phyloP scores from a whole-genome alignment of 2,329 filamentous ascomycete genomes.

The Emmonsia crescens region DNA sequence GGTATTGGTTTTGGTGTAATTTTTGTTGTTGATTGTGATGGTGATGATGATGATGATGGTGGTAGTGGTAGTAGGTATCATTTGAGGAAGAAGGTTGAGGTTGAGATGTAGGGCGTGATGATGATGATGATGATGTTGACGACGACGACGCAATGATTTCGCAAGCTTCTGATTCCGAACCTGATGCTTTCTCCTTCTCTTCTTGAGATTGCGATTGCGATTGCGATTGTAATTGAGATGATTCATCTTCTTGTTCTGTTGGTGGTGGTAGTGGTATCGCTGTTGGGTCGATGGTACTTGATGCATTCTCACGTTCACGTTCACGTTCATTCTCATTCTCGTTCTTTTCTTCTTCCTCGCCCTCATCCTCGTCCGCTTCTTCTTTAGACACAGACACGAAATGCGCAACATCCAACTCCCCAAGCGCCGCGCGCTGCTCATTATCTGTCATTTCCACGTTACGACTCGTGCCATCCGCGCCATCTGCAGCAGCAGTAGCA shows the following conservation, averaged over 20 bases:
- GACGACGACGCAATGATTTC: no score
- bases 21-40: background rate
- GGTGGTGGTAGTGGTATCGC: background rate
- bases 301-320: background rate
- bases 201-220: background rate
- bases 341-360: constrained; percentile 48
- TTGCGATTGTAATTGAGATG: background rate
- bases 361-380: background rate
- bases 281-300: background rate
- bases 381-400: constrained; percentile 47
- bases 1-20: background rate
- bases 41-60: background rate
- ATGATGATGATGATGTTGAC: constrained; percentile 2
- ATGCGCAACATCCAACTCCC: constrained; percentile 55
- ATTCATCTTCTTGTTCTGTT: background rate
- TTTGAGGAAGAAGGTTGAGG: background rate
- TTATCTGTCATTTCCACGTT: constrained; percentile 51
- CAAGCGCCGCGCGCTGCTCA: constrained; percentile 55
- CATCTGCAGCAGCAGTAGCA: constrained; percentile 12
- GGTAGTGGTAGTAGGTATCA: background rate
- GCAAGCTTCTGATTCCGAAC: no score
- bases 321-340: background rate
- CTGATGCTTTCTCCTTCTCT: background rate
- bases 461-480: constrained; percentile 17
- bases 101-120: background rate